Percentiles rank a stretch among this genome's conserved stretches.
phyloP scores from a whole-genome alignment of 2,329 filamentous ascomycete species.

The Helicocarpus griseus region DNA sequence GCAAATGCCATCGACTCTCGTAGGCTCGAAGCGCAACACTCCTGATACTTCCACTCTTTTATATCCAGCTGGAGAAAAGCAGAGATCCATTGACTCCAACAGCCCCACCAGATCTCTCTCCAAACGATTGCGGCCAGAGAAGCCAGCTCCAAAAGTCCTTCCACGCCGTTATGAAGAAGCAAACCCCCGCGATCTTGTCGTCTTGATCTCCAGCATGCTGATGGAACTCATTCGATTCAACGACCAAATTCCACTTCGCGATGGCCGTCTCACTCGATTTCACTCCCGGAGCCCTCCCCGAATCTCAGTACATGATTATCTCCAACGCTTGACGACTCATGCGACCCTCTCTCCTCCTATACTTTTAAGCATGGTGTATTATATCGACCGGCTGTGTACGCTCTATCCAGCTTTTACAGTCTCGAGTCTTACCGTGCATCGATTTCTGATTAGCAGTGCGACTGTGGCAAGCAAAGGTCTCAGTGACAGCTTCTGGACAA shows the following conservation, averaged over 20 bases:
- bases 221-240: slow-evolving; percentile 91
- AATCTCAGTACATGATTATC: slow-evolving; percentile 89
- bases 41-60: slow-evolving; percentile 9
- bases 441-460: slow-evolving; percentile 89
- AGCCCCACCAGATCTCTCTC: slow-evolving; percentile 22
- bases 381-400: slow-evolving; percentile 89
- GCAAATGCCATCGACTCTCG: slow-evolving; percentile 12
- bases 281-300: slow-evolving; percentile 84
- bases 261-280: slow-evolving; percentile 82
- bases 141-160: slow-evolving; percentile 42
- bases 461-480: slow-evolving; percentile 94
- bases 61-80: neutral
- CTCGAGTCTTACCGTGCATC: slow-evolving; percentile 90
- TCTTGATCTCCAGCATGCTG: slow-evolving; percentile 89
- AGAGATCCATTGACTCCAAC: slow-evolving; percentile 11
- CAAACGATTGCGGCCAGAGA: slow-evolving; percentile 39
- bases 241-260: slow-evolving; percentile 73
- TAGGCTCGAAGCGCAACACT: slow-evolving; percentile 15
- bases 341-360: slow-evolving; percentile 88
- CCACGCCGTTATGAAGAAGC: slow-evolving; percentile 71
- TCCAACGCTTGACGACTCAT: slow-evolving; percentile 85
- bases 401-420: slow-evolving; percentile 93
- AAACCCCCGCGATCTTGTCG: slow-evolving; percentile 73
- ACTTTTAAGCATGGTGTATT: slow-evolving; percentile 97
- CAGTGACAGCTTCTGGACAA: slow-evolving; percentile 97